Evolutionary conservation across 78 protist genomes (phyloP).

Genomic region (Monosiga brevicollis): DNA sequence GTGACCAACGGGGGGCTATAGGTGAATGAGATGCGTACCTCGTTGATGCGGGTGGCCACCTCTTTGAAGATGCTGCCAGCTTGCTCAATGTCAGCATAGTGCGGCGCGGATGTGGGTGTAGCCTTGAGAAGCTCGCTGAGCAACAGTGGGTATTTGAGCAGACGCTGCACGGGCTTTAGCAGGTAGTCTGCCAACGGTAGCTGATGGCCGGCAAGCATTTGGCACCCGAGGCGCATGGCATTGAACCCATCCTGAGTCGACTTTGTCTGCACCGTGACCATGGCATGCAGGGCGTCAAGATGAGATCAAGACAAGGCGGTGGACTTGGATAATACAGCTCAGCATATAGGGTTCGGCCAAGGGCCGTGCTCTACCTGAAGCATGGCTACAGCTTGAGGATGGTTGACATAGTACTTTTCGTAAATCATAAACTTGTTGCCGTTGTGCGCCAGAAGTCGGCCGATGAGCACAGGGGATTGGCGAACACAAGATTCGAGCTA

Average conservation of each 20-base stretch:
- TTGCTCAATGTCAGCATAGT: not conserved
- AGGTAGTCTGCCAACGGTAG: not conserved
- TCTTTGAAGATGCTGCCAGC: not conserved
- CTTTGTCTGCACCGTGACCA: no score
- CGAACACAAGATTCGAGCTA: no score
- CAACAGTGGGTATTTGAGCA: not conserved
- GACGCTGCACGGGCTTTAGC: not conserved
- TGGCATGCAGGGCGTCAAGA: no score
- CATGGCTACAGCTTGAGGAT: not conserved
- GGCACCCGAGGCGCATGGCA: not conserved
- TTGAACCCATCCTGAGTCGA: not conserved
- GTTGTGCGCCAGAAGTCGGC: not conserved
- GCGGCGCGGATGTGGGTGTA: no score
- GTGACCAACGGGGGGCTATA: no score
- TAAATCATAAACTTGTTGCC: not conserved
- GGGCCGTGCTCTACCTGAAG: not conserved
- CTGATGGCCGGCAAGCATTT: not conserved
- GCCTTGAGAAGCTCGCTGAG: no score
- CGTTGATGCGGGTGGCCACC: not conserved
- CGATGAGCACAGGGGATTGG: not conserved
- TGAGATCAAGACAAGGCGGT: no score
- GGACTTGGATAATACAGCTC: no score
- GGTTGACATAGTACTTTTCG: not conserved
- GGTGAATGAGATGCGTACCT: not conserved
- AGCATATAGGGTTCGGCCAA: no score